Evolutionary conservation across 2,329 filamentous ascomycete genomes (phyloP).

Genomic region (Thyridium curvatum): DNA sequence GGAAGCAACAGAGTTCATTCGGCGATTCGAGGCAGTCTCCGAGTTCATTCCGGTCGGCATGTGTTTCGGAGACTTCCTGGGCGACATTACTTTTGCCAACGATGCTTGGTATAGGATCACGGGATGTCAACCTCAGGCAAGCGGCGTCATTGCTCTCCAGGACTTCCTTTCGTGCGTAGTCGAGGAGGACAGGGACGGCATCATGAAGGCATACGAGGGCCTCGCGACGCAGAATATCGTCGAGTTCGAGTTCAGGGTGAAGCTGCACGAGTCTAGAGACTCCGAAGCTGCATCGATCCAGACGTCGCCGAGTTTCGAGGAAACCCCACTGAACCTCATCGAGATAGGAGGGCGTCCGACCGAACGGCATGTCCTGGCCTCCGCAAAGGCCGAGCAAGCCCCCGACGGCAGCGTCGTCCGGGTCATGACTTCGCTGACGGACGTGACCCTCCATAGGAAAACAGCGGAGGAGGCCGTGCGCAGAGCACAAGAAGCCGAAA

Average conservation of each 20-base stretch:
- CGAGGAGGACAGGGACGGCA: slow-evolving; percentile 36
- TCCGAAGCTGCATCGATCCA: slow-evolving; percentile 18
- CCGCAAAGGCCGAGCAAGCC: slow-evolving; percentile 38
- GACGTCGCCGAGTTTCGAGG: slow-evolving; percentile 28
- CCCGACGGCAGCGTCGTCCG: slow-evolving; percentile 35
- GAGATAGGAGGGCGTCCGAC: slow-evolving; percentile 19
- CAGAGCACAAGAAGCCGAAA: slow-evolving; percentile 44
- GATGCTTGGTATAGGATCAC: slow-evolving; percentile 56
- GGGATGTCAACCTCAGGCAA: slow-evolving; percentile 26
- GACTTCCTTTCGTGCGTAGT: slow-evolving; percentile 37
- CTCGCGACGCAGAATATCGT: slow-evolving; percentile 27
- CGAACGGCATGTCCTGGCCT: slow-evolving; percentile 39
- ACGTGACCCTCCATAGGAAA: slow-evolving; percentile 43
- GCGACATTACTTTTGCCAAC: slow-evolving; percentile 65
- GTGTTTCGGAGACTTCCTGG: slow-evolving; percentile 60
- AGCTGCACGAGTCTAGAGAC: slow-evolving; percentile 14
- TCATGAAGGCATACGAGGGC: slow-evolving; percentile 34
- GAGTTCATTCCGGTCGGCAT: slow-evolving; percentile 71
- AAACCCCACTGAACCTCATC: slow-evolving; percentile 23
- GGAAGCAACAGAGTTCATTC: slow-evolving; percentile 47
- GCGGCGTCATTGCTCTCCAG: slow-evolving; percentile 13
- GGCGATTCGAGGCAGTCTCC: slow-evolving; percentile 63
- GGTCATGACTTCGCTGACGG: slow-evolving; percentile 42
- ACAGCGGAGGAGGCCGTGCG: slow-evolving; percentile 41
- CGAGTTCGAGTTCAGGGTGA: slow-evolving; percentile 41